Evolutionary conservation across 2,329 filamentous ascomycete species (phyloP), one percentile per base, ranked within the genome.

Genomic region (Pseudogymnoascus sp.): DNA sequence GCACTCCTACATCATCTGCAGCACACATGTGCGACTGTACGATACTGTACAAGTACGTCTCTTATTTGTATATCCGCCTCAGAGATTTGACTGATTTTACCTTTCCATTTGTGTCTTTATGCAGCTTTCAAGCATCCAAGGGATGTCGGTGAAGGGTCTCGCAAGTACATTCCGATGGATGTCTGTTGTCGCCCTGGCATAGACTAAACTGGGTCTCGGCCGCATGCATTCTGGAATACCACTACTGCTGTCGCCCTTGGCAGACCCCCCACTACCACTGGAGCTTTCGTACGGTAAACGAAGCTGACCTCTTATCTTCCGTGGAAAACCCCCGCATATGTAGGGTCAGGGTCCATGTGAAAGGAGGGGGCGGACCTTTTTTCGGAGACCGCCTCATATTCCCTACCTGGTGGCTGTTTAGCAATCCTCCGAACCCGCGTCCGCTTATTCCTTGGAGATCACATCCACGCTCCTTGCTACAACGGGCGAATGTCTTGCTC

Each of bases 181-280:
- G 26, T 5, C 14, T 31, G 26, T 54, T 54, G 26, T 18, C 47
- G 47, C 47, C 47, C 47, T 54, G 47, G 26, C 47, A 54, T 54
- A 34, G 47, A 31, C 47, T 10, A 54, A 54, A 18, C 26, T 29
- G 4, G 26, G 47, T 18, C 14, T 31, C 47, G 47, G 47, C 26
- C 7, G 26, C 47, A 54, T 54, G 47, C 47, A 54, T 54, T 54
- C 47, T 31, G 26, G n/a, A 54, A 54, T 54, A 54, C 45, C 45
- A 54, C 45, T 4, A 23, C 47, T 54, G 47, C 26, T 54, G 47
- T 54, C 47, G 26, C 47, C n/a, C n/a, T 54, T 54, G 14, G 26
- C 47, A 34, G 21, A 6, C 21, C 5, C 26, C 26, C 26, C 47
- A 34, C 47, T 54, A 31, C 26, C 42, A n/a, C n/a, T 12, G n/a